Evolutionary conservation across 2,329 filamentous ascomycete species (phyloP), one percentile per base, ranked within the genome.

Genomic region (Aspergillus sp.): DNA sequence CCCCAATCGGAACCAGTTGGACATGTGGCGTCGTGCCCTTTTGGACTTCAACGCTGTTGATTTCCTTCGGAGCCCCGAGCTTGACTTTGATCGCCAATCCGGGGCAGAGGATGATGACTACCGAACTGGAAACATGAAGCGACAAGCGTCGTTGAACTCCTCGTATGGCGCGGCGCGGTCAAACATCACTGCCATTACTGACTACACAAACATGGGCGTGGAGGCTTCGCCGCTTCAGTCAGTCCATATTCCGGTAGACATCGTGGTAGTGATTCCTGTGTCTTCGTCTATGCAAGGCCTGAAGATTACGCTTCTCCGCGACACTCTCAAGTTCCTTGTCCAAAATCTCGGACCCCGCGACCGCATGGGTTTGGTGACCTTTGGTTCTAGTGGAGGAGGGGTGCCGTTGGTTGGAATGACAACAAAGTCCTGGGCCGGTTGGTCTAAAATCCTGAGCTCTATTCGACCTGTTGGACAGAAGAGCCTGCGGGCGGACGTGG

Each of bases 281-380:
- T 98, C 95, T 0, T 96, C 93, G 1, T 98, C 95, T 0, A 99
- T 98, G 93, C 95, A 98, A 75, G 95, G 95, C n/a, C 85, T 99
- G 60, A 99, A 99, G 79, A 97, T 98, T 70, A 96, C 93, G 61
- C 82, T 99, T 1, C 86, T 99, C 14, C 88, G 92, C 43, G 95
- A 99, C 74, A 90, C 93, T 0, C 82, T 99, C 37, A 91, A 90
- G 58, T 99, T 98, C 73, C 88, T 99, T 74, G 91, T 99, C 2
- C 84, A 89, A 65, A 93, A 86, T 48, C 85, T 99, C 0, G 95
- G 95, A 33, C 92, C 97, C 66, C 86, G 92, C 54, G 95, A 99
- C 73, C 90, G 95, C 45, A 96, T 99, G 93, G 95, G 95, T 6
- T 78, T 99, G 44, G 95, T 99, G 21, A 97, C 95, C 0, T 99